Evolutionary conservation across 768 basidiomycete species (phyloP).

Genomic region (Rickenella mellea): DNA sequence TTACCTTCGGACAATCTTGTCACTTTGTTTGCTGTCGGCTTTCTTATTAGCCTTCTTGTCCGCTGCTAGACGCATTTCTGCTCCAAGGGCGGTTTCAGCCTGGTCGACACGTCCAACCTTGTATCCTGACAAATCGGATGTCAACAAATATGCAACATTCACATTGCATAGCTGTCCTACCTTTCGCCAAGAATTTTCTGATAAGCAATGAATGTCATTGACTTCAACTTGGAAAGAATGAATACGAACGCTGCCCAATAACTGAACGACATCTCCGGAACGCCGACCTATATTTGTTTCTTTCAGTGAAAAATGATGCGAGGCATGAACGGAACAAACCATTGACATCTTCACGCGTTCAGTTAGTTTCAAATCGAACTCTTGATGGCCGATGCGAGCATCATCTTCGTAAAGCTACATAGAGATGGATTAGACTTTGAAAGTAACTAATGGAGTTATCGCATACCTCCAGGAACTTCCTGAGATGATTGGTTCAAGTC

Average conservation of each 20-base stretch:
- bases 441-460: background rate
- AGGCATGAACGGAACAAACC: slow-evolving; percentile 35
- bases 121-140: slow-evolving; percentile 43
- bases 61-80: slow-evolving; percentile 87
- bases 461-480: slow-evolving; percentile 72
- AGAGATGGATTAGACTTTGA: slow-evolving; percentile 1
- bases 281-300: slow-evolving; percentile 59
- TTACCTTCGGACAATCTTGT: slow-evolving; percentile 83
- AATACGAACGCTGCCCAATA: slow-evolving; percentile 77
- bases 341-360: slow-evolving; percentile 97
- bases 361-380: slow-evolving; percentile 91
- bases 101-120: slow-evolving; percentile 97
- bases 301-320: background rate
- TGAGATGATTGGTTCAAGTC: slow-evolving; percentile 14
- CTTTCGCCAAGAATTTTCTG: slow-evolving; percentile 80
- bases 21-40: slow-evolving; percentile 44
- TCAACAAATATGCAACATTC: background rate
- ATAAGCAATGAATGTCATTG: background rate
- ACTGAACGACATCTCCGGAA: slow-evolving; percentile 90
- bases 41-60: slow-evolving; percentile 46
- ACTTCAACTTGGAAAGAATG: background rate
- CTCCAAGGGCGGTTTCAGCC: slow-evolving; percentile 92
- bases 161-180: slow-evolving; percentile 20
- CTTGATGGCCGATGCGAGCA: slow-evolving; percentile 83
- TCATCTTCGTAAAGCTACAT: slow-evolving; percentile 88